Base-by-base conservation (phyloP, 208 protist species). In the Lotmaria passim region DNA sequence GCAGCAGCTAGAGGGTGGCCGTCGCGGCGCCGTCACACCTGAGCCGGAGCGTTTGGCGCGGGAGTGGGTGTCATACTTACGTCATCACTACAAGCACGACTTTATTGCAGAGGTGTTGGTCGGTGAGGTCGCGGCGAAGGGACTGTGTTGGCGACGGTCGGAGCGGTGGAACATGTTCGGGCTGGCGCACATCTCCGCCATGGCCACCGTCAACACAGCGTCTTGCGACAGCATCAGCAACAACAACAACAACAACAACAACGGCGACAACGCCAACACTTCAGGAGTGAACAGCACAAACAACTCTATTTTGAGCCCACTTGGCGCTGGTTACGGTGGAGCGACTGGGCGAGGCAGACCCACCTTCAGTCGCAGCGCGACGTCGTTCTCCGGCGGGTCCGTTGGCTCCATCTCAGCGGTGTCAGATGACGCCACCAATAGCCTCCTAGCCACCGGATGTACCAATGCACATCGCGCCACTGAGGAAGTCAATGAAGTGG, bases 51-150 rank as follows among this genome's bases (percentile, higher is more conserved):
- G 47, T 2, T 66, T 95, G 12, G 90, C 90, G 15, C 19, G 66
- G 17, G 81, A 95, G 46, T 95, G 86, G 86, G 53, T 70, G 44
- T 3, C 23, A 23, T 81, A 85, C 72, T 66, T 95, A 38, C n/a
- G 28, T 17, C 24, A 23, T 7, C 53, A 36, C 19, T 91, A 87
- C 73, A 62, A 64, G 26, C 23, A 30, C 23, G 78, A 47, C 21
- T 84, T 72, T 56, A 41, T 84, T 21, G 0, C 12, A 19, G 15
- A 41, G 11, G 24, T 83, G 15, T 33, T 92, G n/a, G 55, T 58
- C 6, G 44, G 44, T 12, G 83, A 83, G 39, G 62, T 90, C n/a
- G 71, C 67, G 0, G 24, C 51, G 23, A 73, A 63, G 19, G 89
- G 86, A 17, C 70, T 94, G 38, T 73, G 66, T 36, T 92, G 82